Evolutionary conservation across 495 filamentous ascomycete species (phyloP).

Genomic region (Astrothelium subdiscretum): DNA sequence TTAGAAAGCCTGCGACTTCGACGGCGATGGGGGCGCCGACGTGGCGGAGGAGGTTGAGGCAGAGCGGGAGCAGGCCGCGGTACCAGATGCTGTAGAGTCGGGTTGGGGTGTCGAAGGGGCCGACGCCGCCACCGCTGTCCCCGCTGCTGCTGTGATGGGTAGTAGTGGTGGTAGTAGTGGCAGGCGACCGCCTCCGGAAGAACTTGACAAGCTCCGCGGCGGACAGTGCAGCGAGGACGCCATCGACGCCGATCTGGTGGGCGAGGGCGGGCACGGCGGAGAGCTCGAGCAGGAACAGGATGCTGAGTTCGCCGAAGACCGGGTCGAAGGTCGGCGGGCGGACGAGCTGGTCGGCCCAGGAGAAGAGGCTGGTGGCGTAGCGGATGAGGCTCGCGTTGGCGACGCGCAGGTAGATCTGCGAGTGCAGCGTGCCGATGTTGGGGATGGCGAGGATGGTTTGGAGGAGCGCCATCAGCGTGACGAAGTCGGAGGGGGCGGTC

Average conservation of each 20-base stretch:
- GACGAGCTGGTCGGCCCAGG: constrained; percentile 75
- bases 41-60: constrained; percentile 78
- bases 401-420: constrained; percentile 52
- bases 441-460: constrained; percentile 70
- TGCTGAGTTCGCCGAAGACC: constrained; percentile 82
- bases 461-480: constrained; percentile 78
- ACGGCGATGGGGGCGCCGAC: constrained; percentile 64
- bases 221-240: constrained; percentile 66
- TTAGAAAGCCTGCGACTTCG: constrained; percentile 77
- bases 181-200: constrained; percentile 54
- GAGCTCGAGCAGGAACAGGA: constrained; percentile 79
- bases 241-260: constrained; percentile 77
- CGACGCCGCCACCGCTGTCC: constrained; percentile 43
- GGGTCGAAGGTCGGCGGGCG: constrained; percentile 52
- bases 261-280: constrained; percentile 72
- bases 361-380: constrained; percentile 76
- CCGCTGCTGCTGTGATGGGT: no score
- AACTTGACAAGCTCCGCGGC: constrained; percentile 63
- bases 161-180: no score
- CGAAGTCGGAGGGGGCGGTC: constrained; percentile 54
- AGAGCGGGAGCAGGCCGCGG: constrained; percentile 71
- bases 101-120: constrained; percentile 52
- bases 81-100: constrained; percentile 77
- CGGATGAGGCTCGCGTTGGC: constrained; percentile 53
- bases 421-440: constrained; percentile 47